Evolutionary conservation across 1,139 yeast species (phyloP).

Genomic region (Candida tetrigidarum): DNA sequence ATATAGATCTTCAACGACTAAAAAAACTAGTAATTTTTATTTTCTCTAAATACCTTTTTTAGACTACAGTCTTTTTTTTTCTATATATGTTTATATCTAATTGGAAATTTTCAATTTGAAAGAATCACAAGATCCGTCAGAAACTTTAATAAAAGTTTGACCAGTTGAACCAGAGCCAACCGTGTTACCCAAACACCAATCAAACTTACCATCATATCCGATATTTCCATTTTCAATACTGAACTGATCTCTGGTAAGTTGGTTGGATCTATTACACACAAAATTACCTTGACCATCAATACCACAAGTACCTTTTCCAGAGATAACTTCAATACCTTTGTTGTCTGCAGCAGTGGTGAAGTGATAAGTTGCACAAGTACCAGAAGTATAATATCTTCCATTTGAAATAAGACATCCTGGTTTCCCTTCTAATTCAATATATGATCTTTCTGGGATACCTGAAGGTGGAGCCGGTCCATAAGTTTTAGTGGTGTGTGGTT

Average conservation of each 20-base stretch:
- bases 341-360: conserved; percentile 44
- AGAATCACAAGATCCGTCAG: conserved; percentile 42
- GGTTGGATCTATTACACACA: conserved; percentile 35
- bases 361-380: conserved; percentile 81
- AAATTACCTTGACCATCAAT: conserved; percentile 36
- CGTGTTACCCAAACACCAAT: conserved; percentile 54
- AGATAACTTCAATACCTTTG: conserved; percentile 70
- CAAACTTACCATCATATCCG: conserved; percentile 63
- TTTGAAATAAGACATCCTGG: conserved; percentile 81
- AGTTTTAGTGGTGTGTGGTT: conserved; percentile 2
- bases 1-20: conserved; percentile 18
- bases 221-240: conserved; percentile 48
- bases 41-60: neutral
- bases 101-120: conserved; percentile 13
- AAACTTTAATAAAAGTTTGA: conserved; percentile 59
- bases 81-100: neutral
- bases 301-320: conserved; percentile 79
- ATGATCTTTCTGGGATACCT: conserved; percentile 34
- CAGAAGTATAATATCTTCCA: conserved; percentile 83
- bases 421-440: conserved; percentile 56
- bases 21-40: neutral
- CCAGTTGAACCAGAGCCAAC: conserved; percentile 44
- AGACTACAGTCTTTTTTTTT: conserved; percentile 1
- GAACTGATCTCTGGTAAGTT: conserved; percentile 53
- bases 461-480: conserved; percentile 29